A percentile compares a stretch with the other conserved stretches of the same genome.
Conservation (phyloP, 208 protist genomes). For the Crithidia brevicula region DNA sequence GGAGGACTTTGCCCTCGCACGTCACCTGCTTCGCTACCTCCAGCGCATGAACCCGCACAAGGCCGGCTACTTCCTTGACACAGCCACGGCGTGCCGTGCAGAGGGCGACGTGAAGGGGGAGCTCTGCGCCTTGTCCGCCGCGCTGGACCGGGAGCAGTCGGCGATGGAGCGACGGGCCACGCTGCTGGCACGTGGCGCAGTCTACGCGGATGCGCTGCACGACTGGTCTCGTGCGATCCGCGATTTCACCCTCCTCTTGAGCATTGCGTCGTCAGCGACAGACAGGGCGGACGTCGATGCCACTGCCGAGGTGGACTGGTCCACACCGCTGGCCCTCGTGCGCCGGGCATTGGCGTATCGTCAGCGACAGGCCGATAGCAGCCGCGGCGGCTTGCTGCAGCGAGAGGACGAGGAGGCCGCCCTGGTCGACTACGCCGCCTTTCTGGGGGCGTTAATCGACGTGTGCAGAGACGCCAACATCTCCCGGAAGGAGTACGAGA, state of each 20-base stretch:
- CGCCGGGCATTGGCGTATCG: slow-evolving; percentile 77
- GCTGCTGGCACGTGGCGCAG: slow-evolving; percentile 73
- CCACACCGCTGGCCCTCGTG: slow-evolving; percentile 72
- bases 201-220: slow-evolving; percentile 58
- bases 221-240: slow-evolving; percentile 76
- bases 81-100: slow-evolving; percentile 64
- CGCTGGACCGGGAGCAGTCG: slow-evolving; percentile 71
- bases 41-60: slow-evolving; percentile 57
- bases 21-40: slow-evolving; percentile 67
- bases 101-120: slow-evolving; percentile 51
- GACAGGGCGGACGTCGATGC: neutral
- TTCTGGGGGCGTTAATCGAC: slow-evolving; percentile 37
- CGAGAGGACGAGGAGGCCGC: slow-evolving; percentile 62
- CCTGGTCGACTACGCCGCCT: slow-evolving; percentile 58
- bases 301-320: slow-evolving; percentile 41
- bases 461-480: slow-evolving; percentile 7
- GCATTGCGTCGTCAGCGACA: slow-evolving; percentile 30
- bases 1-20: slow-evolving; percentile 57
- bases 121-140: slow-evolving; percentile 68
- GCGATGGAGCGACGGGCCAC: slow-evolving; percentile 54
- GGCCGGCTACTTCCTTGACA: slow-evolving; percentile 66
- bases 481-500: slow-evolving; percentile 17
- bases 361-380: slow-evolving; percentile 34
- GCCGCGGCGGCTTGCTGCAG: slow-evolving; percentile 14
- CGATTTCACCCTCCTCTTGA: slow-evolving; percentile 79